Conservation (phyloP, 2,329 filamentous ascomycete species). For the Diplocarpon rosae region DNA sequence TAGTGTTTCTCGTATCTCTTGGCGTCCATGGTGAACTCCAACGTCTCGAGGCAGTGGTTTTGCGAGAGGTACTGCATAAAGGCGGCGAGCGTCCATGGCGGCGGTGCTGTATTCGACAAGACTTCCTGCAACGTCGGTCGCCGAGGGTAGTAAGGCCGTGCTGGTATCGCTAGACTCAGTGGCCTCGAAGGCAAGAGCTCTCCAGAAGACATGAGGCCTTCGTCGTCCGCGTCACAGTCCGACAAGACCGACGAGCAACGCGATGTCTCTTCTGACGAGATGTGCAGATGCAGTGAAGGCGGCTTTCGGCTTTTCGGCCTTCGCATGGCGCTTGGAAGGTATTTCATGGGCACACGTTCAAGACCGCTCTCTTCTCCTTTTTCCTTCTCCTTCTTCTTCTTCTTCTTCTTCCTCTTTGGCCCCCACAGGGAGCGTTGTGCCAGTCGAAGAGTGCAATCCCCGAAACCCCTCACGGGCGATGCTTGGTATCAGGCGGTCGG, state of each 20-base stretch:
- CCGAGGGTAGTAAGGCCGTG: slow-evolving; percentile 41
- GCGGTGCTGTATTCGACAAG: slow-evolving; percentile 70
- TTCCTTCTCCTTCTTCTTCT: too few species aligned
- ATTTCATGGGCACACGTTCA: slow-evolving; percentile 48
- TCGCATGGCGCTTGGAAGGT: slow-evolving; percentile 28
- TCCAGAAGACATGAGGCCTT: slow-evolving; percentile 37
- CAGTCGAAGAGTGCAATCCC: background rate
- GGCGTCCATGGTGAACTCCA: slow-evolving; percentile 94
- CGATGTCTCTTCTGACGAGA: slow-evolving; percentile 23
- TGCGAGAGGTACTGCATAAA: slow-evolving; percentile 96
- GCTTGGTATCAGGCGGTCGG: slow-evolving; percentile 6
- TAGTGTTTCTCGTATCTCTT: slow-evolving; percentile 58
- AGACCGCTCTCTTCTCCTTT: slow-evolving; percentile 7
- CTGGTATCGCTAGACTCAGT: slow-evolving; percentile 33
- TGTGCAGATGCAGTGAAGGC: slow-evolving; percentile 22
- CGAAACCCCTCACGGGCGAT: background rate
- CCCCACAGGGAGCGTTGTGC: slow-evolving; percentile 8
- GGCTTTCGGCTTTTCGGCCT: slow-evolving; percentile 27
- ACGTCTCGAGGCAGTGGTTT: slow-evolving; percentile 91
- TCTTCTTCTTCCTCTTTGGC: slow-evolving; percentile 7
- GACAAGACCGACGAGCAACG: slow-evolving; percentile 26
- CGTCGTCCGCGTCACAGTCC: slow-evolving; percentile 36
- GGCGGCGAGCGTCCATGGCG: slow-evolving; percentile 81
- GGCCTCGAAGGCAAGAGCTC: slow-evolving; percentile 34
- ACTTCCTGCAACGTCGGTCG: slow-evolving; percentile 78